Evolutionary conservation across 1,284 basidiomycete species (phyloP).

Genomic region (Heterobasidion occidentale): DNA sequence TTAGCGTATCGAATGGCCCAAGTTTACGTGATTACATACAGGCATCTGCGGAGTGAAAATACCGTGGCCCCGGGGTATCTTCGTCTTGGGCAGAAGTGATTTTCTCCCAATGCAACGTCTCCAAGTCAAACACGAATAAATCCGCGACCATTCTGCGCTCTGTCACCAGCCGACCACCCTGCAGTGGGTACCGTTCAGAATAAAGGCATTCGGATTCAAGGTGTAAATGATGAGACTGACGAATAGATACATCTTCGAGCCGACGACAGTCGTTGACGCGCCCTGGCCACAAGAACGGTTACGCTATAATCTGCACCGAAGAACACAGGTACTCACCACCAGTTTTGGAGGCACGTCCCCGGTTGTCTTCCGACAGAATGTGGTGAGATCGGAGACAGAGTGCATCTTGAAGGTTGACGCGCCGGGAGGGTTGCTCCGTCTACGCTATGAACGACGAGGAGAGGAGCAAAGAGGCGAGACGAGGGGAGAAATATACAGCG

Average conservation of each 20-base stretch:
- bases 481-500: not conserved
- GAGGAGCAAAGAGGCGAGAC: conserved; percentile 1
- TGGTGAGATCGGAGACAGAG: conserved; percentile 83
- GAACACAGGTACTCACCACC: conserved; percentile 53
- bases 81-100: conserved; percentile 54
- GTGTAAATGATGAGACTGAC: conserved; percentile 18
- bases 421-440: conserved; percentile 3
- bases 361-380: conserved; percentile 73
- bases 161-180: conserved; percentile 83
- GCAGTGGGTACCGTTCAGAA: not conserved
- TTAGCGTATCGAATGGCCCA: conserved; percentile 13
- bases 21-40: conserved; percentile 45
- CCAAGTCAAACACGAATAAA: conserved; percentile 81
- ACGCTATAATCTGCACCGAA: conserved; percentile 4
- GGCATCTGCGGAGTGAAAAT: conserved; percentile 87
- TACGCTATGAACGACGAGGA: not conserved
- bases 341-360: conserved; percentile 86
- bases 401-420: conserved; percentile 37
- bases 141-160: conserved; percentile 84
- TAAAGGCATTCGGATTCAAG: conserved; percentile 10
- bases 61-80: conserved; percentile 68
- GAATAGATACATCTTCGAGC: conserved; percentile 80
- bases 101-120: conserved; percentile 72
- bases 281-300: conserved; percentile 36
- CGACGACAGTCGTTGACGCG: conserved; percentile 78